A percentile compares a stretch with the other conserved stretches of the same genome.
phyloP scores from a whole-genome alignment of 148 eudicot species.

The Euryodendron excelsum region DNA sequence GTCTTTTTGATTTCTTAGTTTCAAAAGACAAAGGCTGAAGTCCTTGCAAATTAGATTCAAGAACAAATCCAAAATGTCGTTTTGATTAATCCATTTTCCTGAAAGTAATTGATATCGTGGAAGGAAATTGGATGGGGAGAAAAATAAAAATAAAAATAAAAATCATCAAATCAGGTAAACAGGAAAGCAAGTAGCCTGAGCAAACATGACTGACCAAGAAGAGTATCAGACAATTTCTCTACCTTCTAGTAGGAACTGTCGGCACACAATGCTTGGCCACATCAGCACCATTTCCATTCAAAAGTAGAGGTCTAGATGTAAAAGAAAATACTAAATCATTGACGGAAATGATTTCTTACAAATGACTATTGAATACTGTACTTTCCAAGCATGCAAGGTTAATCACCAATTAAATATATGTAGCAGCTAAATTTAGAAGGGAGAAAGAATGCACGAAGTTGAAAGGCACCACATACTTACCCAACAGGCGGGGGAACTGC shows the following conservation, averaged over 20 bases:
- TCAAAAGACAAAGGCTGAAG: slow-evolving; percentile 39
- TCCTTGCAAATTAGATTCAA: slow-evolving; percentile 53
- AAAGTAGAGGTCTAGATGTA: slow-evolving; percentile 49
- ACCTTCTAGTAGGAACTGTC: slow-evolving; percentile 60
- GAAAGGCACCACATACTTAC: slow-evolving; percentile 36
- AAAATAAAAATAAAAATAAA: not conserved
- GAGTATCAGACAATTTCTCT: not conserved
- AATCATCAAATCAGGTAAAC: not conserved
- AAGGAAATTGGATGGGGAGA: not conserved
- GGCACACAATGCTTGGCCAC: slow-evolving; percentile 72
- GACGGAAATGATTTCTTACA: not conserved
- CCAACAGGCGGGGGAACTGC: slow-evolving; percentile 85
- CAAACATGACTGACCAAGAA: not conserved
- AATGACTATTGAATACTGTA: not conserved
- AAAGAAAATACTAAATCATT: not conserved
- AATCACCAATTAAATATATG: not conserved
- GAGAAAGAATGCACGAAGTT: slow-evolving; percentile 6
- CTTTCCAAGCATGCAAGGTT: not conserved
- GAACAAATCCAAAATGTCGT: slow-evolving; percentile 36
- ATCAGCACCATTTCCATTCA: slow-evolving; percentile 64
- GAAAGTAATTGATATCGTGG: slow-evolving; percentile 62
- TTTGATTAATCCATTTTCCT: slow-evolving; percentile 59
- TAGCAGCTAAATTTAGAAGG: not conserved
- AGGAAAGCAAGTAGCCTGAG: not conserved
- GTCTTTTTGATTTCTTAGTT: slow-evolving; percentile 16